Evolutionary conservation across 805 yeast species (phyloP).

Genomic region (Aciculoconidium aculeatum): DNA sequence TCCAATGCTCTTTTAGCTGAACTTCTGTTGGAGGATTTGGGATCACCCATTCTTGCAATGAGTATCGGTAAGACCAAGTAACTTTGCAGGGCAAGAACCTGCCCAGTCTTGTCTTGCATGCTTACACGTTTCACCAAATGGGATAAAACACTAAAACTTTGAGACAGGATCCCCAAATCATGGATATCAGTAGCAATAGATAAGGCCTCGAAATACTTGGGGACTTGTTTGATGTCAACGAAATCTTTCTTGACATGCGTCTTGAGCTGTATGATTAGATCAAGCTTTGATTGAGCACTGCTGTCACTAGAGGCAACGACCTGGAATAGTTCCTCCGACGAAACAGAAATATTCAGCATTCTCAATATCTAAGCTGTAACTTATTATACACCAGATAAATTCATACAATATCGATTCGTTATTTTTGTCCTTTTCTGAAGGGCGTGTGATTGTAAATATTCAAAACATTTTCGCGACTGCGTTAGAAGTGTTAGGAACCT

Average conservation of each 20-base stretch:
- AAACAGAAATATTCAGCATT: constrained; percentile 6
- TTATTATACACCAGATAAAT: neutral
- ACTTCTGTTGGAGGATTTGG: constrained; percentile 28
- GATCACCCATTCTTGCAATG: constrained; percentile 41
- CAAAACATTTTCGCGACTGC: too few species aligned
- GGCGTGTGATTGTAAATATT: too few species aligned
- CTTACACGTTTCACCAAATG: constrained; percentile 54
- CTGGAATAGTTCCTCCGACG: constrained; percentile 16
- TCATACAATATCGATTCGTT: neutral
- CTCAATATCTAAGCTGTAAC: constrained; percentile 1
- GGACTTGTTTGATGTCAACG: constrained; percentile 46
- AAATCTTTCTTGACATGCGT: constrained; percentile 50
- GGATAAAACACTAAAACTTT: constrained; percentile 46
- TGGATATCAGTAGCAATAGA: constrained; percentile 38
- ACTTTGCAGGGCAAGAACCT: constrained; percentile 36
- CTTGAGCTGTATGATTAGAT: constrained; percentile 33
- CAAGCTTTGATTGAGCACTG: constrained; percentile 12
- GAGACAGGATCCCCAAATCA: constrained; percentile 31
- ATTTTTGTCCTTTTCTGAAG: too few species aligned
- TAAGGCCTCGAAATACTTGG: constrained; percentile 46
- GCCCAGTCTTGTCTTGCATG: constrained; percentile 44
- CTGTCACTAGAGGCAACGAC: constrained; percentile 12
- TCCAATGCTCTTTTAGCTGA: constrained; percentile 48
- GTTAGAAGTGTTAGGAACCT: too few species aligned
- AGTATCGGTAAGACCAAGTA: constrained; percentile 46